Percentiles rank a stretch among this genome's conserved stretches.
These are phyloP conservation scores for Citrus hindsii DNA, from an alignment of 345 rosid genomes.

Conservation along the genomic window DNA sequence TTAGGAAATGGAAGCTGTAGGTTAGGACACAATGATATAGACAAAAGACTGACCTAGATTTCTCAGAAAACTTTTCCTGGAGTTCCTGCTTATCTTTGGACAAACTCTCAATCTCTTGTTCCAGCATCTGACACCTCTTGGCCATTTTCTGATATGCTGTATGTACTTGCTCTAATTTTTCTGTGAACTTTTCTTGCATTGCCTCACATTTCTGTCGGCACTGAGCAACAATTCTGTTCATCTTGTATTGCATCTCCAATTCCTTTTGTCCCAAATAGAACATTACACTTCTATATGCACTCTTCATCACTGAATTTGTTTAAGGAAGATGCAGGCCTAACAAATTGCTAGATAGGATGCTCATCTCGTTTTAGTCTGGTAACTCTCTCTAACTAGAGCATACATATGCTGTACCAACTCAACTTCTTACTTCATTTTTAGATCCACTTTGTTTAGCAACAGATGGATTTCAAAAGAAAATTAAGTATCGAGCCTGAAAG, in stretches of 20 bases:
- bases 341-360: not conserved
- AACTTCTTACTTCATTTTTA: not conserved
- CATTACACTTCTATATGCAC: constrained; percentile 87
- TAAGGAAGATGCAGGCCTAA: constrained; percentile 37
- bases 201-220: constrained; percentile 86
- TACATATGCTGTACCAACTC: not conserved
- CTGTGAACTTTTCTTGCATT: constrained; percentile 87
- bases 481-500: not conserved
- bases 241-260: constrained; percentile 89
- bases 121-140: constrained; percentile 87
- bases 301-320: constrained; percentile 74
- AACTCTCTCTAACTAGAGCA: not conserved
- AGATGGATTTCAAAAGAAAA: not conserved
- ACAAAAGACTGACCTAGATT: constrained; percentile 59
- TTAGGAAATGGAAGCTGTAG: not conserved
- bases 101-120: constrained; percentile 81
- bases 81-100: constrained; percentile 94
- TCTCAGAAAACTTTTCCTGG: constrained; percentile 91
- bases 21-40: constrained; percentile 2
- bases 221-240: constrained; percentile 77
- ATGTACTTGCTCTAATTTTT: constrained; percentile 87
- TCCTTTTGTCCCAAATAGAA: constrained; percentile 86
- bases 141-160: constrained; percentile 90
- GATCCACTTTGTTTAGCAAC: not conserved
- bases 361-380: not conserved